Evolutionary conservation across 768 basidiomycete species (phyloP).

Genomic region (Boletus reticuloceps): DNA sequence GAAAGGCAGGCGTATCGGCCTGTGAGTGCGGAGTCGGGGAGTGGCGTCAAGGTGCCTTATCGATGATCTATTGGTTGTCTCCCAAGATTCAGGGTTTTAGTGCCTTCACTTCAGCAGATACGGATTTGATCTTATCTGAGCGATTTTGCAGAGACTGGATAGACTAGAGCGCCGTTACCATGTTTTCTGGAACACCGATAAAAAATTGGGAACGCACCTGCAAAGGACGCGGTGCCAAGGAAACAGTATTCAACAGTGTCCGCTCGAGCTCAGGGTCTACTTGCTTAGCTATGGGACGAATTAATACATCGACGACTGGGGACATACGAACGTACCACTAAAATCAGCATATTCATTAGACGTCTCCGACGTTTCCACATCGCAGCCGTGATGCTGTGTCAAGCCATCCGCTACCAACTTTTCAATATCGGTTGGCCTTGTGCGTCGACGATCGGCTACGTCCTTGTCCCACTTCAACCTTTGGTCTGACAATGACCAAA

Average conservation of each 20-base stretch:
- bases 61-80: not conserved
- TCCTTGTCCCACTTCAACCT: constrained; percentile 72
- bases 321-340: constrained; percentile 9
- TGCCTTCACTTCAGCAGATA: constrained; percentile 49
- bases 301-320: not conserved
- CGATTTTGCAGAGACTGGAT: constrained; percentile 52
- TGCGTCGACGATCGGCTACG: constrained; percentile 65
- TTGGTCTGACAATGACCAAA: constrained; percentile 78
- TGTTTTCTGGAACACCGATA: too few species aligned
- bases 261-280: constrained; percentile 24
- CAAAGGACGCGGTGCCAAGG: constrained; percentile 46
- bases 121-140: constrained; percentile 42
- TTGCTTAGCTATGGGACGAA: constrained; percentile 15
- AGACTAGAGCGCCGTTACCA: constrained; percentile 32
- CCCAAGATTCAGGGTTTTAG: constrained; percentile 39
- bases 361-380: constrained; percentile 24
- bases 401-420: constrained; percentile 38
- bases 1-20: too few species aligned
- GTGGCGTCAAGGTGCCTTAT: too few species aligned
- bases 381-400: constrained; percentile 34
- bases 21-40: too few species aligned
- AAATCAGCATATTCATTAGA: not conserved
- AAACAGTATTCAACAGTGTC: constrained; percentile 33
- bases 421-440: constrained; percentile 54
- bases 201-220: constrained; percentile 40